Base-by-base conservation (phyloP, 2,329 filamentous ascomycete species). In the Gliomastix tumulicola region DNA sequence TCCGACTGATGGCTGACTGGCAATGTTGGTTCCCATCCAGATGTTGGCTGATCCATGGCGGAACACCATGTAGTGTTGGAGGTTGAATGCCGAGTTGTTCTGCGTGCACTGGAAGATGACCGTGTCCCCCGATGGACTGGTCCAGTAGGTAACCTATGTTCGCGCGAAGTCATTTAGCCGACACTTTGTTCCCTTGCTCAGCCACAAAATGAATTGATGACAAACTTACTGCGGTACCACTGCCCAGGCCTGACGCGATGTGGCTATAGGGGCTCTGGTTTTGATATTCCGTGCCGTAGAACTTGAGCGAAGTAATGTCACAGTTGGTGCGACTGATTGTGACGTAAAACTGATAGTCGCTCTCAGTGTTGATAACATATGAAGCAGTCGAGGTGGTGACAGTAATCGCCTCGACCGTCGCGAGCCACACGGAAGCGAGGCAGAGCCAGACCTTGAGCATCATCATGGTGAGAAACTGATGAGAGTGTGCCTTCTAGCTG, bases 61-160 rank as follows among this genome's bases (percentile, higher is more conserved):
- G 12, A 77, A 70, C 5, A 82, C 71, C 44, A 76, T 68, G 56
- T 82, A 83, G 28, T 83, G 79, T 1, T 73, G 82, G 39, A 82
- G 56, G 15, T 69, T 78, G 31, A 80, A 63, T 9, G 76, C 76
- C 12, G 74, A 79, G 18, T 62, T 61, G 39, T 80, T 73, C 38
- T 80, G 76, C 16, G 69, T 72, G 17, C 63, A 65, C 30, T 65
- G 65, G 32, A 28, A 28, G 25, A 28, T 28, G 17, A 28, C 25
- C n/a, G 25, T 28, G 10, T 28, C 25, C 17, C 25, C 25, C n/a
- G 25, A 28, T 13, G 25, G 25, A 9, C 25, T 28, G n/a, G 25
- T 28, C 17, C 13, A n/a, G 17, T 28, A 28, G 10, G 25, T n/a
- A 28, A 28, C 25, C 25, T 28, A n/a, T 7, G 11, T 28, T 5